A percentile compares a stretch with the other conserved stretches of the same genome.
Evolutionary conservation across 108 stramenopile species (phyloP).

Genomic region (Chaetoceros tenuissimus): DNA sequence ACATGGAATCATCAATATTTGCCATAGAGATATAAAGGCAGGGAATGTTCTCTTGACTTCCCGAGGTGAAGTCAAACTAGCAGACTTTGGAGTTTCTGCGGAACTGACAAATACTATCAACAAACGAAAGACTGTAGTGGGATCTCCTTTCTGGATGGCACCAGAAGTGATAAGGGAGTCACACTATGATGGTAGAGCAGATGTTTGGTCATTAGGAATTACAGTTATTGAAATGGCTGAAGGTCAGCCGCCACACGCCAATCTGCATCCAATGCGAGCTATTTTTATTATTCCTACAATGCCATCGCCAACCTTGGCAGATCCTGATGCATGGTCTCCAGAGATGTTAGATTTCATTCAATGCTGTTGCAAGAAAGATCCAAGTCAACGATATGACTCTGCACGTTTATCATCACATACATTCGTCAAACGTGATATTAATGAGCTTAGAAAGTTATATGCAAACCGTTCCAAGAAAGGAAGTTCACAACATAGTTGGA

Average conservation of each 20-base stretch:
- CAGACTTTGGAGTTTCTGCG: conserved; percentile 91
- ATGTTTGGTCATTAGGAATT: conserved; percentile 97
- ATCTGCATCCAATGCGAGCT: conserved; percentile 85
- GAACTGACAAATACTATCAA: conserved; percentile 90
- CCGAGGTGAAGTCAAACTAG: conserved; percentile 84
- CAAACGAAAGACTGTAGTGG: conserved; percentile 95
- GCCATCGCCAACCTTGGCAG: conserved; percentile 77
- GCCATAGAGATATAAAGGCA: conserved; percentile 94
- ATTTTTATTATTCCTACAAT: conserved; percentile 87
- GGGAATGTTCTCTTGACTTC: conserved; percentile 88
- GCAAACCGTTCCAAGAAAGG: not conserved
- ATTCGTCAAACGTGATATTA: conserved; percentile 77
- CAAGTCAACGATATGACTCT: conserved; percentile 75
- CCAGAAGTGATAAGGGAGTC: conserved; percentile 93
- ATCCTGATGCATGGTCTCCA: conserved; percentile 85
- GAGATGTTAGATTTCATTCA: conserved; percentile 88
- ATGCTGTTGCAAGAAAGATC: conserved; percentile 82
- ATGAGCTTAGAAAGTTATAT: conserved; percentile 61
- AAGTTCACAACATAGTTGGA: not conserved
- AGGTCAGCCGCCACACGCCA: conserved; percentile 94
- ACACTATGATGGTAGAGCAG: conserved; percentile 94
- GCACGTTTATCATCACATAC: conserved; percentile 63
- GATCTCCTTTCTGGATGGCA: conserved; percentile 99
- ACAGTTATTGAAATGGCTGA: conserved; percentile 97
- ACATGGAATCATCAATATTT: conserved; percentile 80